These are phyloP conservation scores for Boletales sp. DNA, from an alignment of 768 basidiomycete species.

Conservation along the genomic window DNA sequence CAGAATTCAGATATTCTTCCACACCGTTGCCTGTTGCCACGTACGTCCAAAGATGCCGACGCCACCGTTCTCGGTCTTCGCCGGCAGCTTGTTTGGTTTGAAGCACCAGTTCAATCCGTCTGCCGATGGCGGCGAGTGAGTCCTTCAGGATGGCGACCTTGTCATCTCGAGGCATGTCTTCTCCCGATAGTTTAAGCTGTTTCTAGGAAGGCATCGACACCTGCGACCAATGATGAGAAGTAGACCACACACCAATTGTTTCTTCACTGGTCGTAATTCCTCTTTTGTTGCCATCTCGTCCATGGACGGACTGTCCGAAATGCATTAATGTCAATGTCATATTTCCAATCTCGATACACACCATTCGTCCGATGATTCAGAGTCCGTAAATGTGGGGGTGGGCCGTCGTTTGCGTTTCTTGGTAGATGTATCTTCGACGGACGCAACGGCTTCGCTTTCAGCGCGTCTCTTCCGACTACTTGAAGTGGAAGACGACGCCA, in stretches of 20 bases:
- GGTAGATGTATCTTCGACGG: conserved; percentile 64
- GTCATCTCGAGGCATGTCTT: conserved; percentile 90
- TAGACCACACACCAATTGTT: conserved; percentile 68
- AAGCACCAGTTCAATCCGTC: conserved; percentile 83
- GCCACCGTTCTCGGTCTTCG: conserved; percentile 83
- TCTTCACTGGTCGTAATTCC: conserved; percentile 93
- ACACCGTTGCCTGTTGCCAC: conserved; percentile 33
- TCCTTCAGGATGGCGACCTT: conserved; percentile 96
- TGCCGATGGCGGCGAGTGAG: conserved; percentile 89
- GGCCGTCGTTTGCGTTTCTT: conserved; percentile 87
- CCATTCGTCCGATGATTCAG: conserved; percentile 91
- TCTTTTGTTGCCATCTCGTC: conserved; percentile 92
- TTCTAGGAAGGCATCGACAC: conserved; percentile 51
- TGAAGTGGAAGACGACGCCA: conserved; percentile 60
- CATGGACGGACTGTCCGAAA: conserved; percentile 76
- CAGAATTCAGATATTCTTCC: conserved; percentile 4
- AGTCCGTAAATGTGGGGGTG: conserved; percentile 96
- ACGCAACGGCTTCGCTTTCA: conserved; percentile 82
- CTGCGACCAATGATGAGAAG: not conserved
- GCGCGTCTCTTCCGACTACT: conserved; percentile 70
- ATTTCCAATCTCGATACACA: conserved; percentile 37
- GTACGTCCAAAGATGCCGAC: conserved; percentile 95
- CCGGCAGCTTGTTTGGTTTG: conserved; percentile 72
- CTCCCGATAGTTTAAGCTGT: conserved; percentile 91
- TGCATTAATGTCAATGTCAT: conserved; percentile 4